These are phyloP conservation scores for Pseudogymnoascus sp. DNA, from an alignment of 2,329 filamentous ascomycete genomes.

Conservation along the genomic window DNA sequence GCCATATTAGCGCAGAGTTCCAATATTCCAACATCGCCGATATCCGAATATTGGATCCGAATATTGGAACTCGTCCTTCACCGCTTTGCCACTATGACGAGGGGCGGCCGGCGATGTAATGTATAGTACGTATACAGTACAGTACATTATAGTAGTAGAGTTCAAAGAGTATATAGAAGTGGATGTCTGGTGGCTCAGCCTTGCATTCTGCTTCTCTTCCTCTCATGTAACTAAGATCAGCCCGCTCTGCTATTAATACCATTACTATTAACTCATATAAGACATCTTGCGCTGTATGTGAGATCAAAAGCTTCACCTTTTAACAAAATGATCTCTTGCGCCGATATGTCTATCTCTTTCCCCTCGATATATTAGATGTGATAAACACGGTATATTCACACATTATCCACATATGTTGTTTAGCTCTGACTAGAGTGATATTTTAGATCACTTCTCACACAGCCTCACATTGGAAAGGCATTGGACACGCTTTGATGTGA, in stretches of 20 bases:
- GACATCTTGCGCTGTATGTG: background rate
- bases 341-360: background rate
- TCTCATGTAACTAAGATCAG: background rate
- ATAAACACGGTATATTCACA: background rate
- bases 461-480: no score
- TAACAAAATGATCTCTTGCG: background rate
- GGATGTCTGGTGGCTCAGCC: background rate
- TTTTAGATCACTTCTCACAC: background rate
- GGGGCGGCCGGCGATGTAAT: background rate
- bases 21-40: background rate
- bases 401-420: background rate
- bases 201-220: background rate
- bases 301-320: background rate
- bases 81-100: background rate
- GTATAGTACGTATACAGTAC: background rate
- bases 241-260: background rate
- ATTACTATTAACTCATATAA: background rate
- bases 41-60: background rate
- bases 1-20: background rate
- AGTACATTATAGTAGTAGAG: background rate
- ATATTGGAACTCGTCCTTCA: background rate
- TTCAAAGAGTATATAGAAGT: background rate
- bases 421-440: background rate
- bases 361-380: background rate
- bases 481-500: background rate